These are phyloP conservation scores for Colletotrichum noveboracense DNA, from an alignment of 2,329 filamentous ascomycete genomes.

Conservation along the genomic window DNA sequence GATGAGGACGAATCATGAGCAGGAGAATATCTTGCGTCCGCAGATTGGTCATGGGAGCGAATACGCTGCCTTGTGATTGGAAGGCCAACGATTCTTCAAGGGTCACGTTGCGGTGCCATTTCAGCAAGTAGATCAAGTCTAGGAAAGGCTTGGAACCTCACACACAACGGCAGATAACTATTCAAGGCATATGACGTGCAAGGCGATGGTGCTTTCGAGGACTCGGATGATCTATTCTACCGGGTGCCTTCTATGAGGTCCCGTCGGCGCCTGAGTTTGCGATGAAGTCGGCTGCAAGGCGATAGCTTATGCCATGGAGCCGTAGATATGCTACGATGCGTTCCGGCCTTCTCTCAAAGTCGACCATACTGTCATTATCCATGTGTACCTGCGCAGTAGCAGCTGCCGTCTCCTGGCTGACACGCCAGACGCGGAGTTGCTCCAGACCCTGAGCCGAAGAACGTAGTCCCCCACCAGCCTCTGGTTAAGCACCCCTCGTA, in stretches of 20 bases:
- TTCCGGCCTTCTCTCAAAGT: slow-evolving; percentile 66
- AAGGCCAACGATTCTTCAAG: not conserved
- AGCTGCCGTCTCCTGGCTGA: slow-evolving; percentile 73
- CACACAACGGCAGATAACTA: not conserved
- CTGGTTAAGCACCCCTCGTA: too few relatives aligned
- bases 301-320: slow-evolving; percentile 74
- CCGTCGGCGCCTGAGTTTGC: not conserved
- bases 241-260: rapidly evolving
- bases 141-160: not conserved
- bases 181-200: not conserved
- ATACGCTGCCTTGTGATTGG: not conserved
- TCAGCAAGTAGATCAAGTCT: not conserved
- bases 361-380: slow-evolving; percentile 56
- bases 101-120: not conserved
- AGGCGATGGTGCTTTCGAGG: not conserved
- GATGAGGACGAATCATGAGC: not conserved
- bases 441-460: slow-evolving; percentile 71
- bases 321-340: slow-evolving; percentile 73
- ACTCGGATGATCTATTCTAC: not conserved
- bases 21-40: not conserved
- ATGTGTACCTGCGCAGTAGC: slow-evolving; percentile 74
- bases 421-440: slow-evolving; percentile 76
- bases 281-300: slow-evolving; percentile 71
- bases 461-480: slow-evolving; percentile 42
- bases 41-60: not conserved